Percentiles rank a stretch among this genome's conserved stretches.
Conservation (phyloP, 495 filamentous ascomycete species). For the Penicillium cinerascens region DNA sequence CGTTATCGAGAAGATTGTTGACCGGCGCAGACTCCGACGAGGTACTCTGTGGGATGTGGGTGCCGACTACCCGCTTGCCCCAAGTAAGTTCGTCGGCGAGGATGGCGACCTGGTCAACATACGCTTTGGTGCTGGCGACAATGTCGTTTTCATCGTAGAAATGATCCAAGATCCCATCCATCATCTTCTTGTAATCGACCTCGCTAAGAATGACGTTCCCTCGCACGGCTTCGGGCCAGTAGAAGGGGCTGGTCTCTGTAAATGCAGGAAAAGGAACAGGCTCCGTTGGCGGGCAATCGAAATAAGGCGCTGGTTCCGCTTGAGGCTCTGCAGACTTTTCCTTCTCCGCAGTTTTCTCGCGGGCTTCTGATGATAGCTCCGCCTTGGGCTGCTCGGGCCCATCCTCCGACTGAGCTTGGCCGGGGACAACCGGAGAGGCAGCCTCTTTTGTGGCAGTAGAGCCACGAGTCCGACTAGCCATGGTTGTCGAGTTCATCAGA, state of each 20-base stretch:
- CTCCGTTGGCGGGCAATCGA: constrained; percentile 34
- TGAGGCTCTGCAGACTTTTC: constrained; percentile 5
- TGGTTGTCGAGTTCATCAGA: constrained; percentile 36
- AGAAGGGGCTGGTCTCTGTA: constrained; percentile 53
- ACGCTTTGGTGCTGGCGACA: constrained; percentile 63
- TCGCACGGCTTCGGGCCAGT: constrained; percentile 64
- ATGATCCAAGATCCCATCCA: constrained; percentile 76
- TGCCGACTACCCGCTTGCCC: constrained; percentile 54
- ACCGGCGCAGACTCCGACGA: constrained; percentile 31
- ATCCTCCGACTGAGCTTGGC: neutral
- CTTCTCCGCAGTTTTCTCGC: neutral
- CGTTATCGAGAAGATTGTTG: constrained; percentile 37
- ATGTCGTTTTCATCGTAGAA: constrained; percentile 73
- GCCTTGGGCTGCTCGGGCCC: constrained; percentile 1
- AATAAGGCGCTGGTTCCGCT: constrained; percentile 41
- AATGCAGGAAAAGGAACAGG: constrained; percentile 28
- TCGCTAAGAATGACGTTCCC: constrained; percentile 68
- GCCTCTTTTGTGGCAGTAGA: constrained; percentile 5
- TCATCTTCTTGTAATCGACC: constrained; percentile 69
- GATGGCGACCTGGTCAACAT: constrained; percentile 60
- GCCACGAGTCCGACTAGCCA: constrained; percentile 28
- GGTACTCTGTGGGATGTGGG: constrained; percentile 16
- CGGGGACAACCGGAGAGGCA: neutral
- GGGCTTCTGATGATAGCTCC: neutral
- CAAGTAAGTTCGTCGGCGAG: constrained; percentile 53